A percentile compares a stretch with the other conserved stretches of the same genome.
Conservation (phyloP, 2,329 filamentous ascomycete genomes). For the Aspergillus latus region DNA sequence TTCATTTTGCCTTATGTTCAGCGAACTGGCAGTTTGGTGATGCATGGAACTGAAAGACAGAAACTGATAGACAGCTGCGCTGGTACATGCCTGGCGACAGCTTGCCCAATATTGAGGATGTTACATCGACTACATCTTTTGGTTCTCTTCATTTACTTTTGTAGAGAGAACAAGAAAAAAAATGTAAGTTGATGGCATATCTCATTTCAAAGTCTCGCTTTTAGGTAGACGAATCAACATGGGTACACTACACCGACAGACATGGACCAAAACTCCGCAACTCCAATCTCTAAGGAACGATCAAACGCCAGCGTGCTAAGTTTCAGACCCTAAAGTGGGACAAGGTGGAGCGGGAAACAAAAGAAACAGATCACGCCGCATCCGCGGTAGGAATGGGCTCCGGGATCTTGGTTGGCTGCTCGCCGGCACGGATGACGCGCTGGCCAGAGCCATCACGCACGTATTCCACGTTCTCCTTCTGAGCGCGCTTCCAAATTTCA, state of each 20-base stretch:
- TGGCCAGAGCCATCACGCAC: slow-evolving; percentile 78
- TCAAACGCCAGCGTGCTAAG: slow-evolving; percentile 12
- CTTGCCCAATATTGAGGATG: too few relatives aligned
- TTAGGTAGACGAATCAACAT: slow-evolving; percentile 8
- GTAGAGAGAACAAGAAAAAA: background rate
- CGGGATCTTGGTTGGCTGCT: slow-evolving; percentile 79
- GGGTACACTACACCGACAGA: background rate
- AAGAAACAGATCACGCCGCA: slow-evolving; percentile 56
- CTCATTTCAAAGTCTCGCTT: slow-evolving; percentile 11
- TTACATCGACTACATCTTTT: too few relatives aligned
- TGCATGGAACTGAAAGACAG: too few relatives aligned
- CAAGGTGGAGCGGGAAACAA: background rate
- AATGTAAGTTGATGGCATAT: slow-evolving; percentile 6
- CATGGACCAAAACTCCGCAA: slow-evolving; percentile 6
- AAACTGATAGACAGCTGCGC: too few relatives aligned
- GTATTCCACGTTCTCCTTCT: slow-evolving; percentile 73
- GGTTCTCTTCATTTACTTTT: too few relatives aligned
- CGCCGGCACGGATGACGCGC: slow-evolving; percentile 80
- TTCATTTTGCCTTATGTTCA: too few relatives aligned
- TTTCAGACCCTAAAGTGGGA: slow-evolving; percentile 6
- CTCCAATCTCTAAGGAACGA: slow-evolving; percentile 6
- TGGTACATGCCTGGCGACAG: too few relatives aligned
- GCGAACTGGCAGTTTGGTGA: too few relatives aligned
- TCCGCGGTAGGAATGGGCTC: slow-evolving; percentile 80
- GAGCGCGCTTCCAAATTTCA: slow-evolving; percentile 87